Evolutionary conservation across 1,139 yeast species (phyloP), one percentile per base, ranked within the genome.

Genomic region (Yamadazyma triangularis): DNA sequence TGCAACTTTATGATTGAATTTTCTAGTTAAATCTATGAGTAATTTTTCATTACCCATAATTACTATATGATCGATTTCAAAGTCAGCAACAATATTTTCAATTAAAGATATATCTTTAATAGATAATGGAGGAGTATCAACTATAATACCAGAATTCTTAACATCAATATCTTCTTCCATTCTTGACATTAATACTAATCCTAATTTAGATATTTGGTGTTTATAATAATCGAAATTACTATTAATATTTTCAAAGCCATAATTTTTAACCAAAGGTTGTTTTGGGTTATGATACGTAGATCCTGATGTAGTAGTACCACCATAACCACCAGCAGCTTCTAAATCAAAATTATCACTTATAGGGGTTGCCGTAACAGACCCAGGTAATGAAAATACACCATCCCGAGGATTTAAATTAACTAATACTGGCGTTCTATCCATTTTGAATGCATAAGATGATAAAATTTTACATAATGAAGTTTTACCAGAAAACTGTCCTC

Each of bases 331-430:
- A 10, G 66, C 59, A 28, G 81, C 70, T 47, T 87, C 94, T 19
- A 86, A 74, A 49, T 91, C 96, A 26, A 88, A 64, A 27, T 79
- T 62, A 47, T 86, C 95, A 26, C 89, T 79, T 4, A 89, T 70
- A 0, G 94, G 86, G 0, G 94, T 80, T 0, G 95, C 96, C 0
- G 93, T 72, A 3, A 93, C 44, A 4, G 91, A 77, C 1, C 98
- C 96, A 0, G 98, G 96, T 7, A 83, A 67, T 0, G 86, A 69
- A 51, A 83, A 84, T 2, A 76, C 83, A 2, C 94, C 86, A 42
- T 82, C 87, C 24, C 73, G 60, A 1, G 97, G 95, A 50, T 89
- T 85, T 34, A 89, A 58, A 48, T 89, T 89, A n/a, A 89, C 86
- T 24, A 82, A 60, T 35, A 88, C 51, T 10, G 87, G 85, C 12